A percentile compares a stretch with the other conserved stretches of the same genome.
These are phyloP conservation scores for Knoxdaviesia proteae DNA, from an alignment of 2,329 filamentous ascomycete species.

Conservation along the genomic window DNA sequence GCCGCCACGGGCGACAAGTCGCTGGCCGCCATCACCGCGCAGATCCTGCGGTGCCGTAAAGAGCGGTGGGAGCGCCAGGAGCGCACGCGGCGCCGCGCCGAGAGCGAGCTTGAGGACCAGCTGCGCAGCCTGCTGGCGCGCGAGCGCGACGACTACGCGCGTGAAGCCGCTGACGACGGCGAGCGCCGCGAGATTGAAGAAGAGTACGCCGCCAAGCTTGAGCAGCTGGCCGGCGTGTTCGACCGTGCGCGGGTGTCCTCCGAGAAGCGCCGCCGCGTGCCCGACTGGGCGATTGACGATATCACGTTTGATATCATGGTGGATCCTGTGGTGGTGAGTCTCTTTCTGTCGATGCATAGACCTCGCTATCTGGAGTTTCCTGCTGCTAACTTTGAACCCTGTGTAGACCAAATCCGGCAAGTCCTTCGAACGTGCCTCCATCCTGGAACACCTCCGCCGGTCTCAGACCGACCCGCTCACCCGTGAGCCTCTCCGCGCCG, in stretches of 20 bases:
- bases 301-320: conserved; percentile 57
- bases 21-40: conserved; percentile 47
- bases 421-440: conserved; percentile 70
- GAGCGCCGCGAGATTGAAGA: conserved; percentile 24
- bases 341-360: not conserved
- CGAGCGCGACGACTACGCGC: conserved; percentile 16
- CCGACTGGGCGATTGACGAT: conserved; percentile 58
- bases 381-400: conserved; percentile 5
- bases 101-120: conserved; percentile 37
- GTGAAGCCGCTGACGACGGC: conserved; percentile 18
- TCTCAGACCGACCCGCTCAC: conserved; percentile 66
- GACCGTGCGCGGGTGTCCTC: conserved; percentile 24
- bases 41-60: conserved; percentile 67
- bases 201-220: conserved; percentile 26
- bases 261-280: conserved; percentile 36
- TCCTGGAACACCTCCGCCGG: conserved; percentile 67
- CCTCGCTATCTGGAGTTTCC: not conserved
- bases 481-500: conserved; percentile 44
- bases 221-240: conserved; percentile 24
- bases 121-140: conserved; percentile 28
- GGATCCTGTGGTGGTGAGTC: conserved; percentile 39
- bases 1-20: conserved; percentile 41
- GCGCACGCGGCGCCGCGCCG: conserved; percentile 31
- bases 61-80: conserved; percentile 67
- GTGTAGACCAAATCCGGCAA: conserved; percentile 59